Evolutionary conservation across 345 rosid species (phyloP).

Genomic region (Cardamine resedifolia): DNA sequence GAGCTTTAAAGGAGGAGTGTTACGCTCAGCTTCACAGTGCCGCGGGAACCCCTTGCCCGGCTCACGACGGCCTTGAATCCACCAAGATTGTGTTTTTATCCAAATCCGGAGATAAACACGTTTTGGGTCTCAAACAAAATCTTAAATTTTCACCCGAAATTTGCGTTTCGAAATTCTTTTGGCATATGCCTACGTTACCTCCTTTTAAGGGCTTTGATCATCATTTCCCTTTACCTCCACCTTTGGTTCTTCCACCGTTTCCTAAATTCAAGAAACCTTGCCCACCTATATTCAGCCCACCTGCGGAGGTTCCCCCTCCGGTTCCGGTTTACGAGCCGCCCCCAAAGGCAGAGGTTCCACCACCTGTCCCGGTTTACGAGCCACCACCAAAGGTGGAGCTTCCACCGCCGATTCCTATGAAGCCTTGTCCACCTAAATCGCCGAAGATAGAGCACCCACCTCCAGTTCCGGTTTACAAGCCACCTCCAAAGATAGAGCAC

Average conservation of each 20-base stretch:
- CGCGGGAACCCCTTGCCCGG: conserved; percentile 58
- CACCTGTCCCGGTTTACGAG: conserved; percentile 22
- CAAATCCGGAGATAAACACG: conserved; percentile 44
- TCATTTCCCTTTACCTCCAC: conserved; percentile 38
- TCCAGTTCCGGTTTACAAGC: conserved; percentile 24
- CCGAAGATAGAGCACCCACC: conserved; percentile 35
- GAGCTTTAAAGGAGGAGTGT: conserved; percentile 65
- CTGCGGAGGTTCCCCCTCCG: conserved; percentile 27
- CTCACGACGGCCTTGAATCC: conserved; percentile 53
- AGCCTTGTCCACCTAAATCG: conserved; percentile 27
- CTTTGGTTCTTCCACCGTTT: conserved; percentile 37
- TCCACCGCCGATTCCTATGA: conserved; percentile 36
- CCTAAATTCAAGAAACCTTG: conserved; percentile 34
- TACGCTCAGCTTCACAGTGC: conserved; percentile 84
- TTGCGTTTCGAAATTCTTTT: conserved; percentile 57
- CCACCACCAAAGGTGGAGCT: conserved; percentile 21
- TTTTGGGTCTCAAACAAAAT: conserved; percentile 55
- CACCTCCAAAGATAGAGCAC: conserved; percentile 11
- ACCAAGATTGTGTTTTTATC: conserved; percentile 55
- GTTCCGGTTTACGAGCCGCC: conserved; percentile 36
- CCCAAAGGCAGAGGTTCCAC: conserved; percentile 34
- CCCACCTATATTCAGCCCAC: conserved; percentile 34
- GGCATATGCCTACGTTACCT: conserved; percentile 49
- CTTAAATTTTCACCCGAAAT: conserved; percentile 58
- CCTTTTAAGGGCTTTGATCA: conserved; percentile 38